Percentiles rank a stretch among this genome's conserved stretches.
phyloP scores from a whole-genome alignment of 1,284 basidiomycete species.

The Rhizopogon parksii region DNA sequence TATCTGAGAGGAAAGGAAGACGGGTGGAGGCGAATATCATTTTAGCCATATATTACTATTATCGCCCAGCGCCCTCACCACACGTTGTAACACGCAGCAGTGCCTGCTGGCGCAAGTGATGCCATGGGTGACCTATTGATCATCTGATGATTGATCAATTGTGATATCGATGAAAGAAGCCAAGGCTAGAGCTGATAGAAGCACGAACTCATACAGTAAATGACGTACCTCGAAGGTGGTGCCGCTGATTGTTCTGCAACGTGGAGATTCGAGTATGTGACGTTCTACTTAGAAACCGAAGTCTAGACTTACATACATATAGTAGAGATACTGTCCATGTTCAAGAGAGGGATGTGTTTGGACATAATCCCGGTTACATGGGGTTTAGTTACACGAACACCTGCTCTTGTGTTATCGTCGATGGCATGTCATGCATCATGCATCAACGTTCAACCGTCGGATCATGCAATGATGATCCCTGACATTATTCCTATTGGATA shows the following conservation, averaged over 20 bases:
- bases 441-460: conserved; percentile 17
- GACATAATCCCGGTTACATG: conserved; percentile 33
- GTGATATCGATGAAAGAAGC: neutral
- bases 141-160: neutral
- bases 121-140: no score
- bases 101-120: neutral
- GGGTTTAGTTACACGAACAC: conserved; percentile 41
- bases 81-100: neutral
- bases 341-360: conserved; percentile 33
- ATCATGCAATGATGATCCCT: conserved; percentile 35
- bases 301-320: neutral
- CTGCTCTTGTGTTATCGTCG: conserved; percentile 16
- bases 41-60: neutral
- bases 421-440: conserved; percentile 8
- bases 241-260: neutral
- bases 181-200: neutral
- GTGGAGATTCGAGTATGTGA: neutral
- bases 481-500: conserved; percentile 46
- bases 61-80: neutral
- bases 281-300: neutral
- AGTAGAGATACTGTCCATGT: no score
- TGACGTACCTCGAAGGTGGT: neutral
- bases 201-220: neutral
- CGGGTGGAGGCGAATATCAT: neutral
- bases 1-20: neutral